phyloP scores from a whole-genome alignment of 495 filamentous ascomycete genomes.

The Neurospora cerealis region DNA sequence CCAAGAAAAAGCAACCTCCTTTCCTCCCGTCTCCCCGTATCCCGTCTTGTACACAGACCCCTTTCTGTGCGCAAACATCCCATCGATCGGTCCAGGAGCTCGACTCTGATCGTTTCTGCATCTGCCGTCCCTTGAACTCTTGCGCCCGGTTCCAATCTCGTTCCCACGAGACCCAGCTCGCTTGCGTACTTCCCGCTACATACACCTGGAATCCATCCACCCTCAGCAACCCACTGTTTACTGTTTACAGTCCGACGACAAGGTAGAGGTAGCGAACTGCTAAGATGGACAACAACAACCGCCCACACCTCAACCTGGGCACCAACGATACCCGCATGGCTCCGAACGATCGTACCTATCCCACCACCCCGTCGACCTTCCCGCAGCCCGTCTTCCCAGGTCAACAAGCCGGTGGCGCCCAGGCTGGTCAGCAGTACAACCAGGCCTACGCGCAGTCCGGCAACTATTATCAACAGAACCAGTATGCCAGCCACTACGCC shows the following conservation, averaged over 20 bases:
- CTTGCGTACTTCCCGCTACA: neutral
- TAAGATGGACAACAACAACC: constrained; percentile 47
- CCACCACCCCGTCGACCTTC: constrained; percentile 93
- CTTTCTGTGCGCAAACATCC: neutral
- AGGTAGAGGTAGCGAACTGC: constrained; percentile 2
- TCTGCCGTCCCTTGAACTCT: neutral
- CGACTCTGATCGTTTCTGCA: neutral
- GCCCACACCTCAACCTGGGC: constrained; percentile 63
- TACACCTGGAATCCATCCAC: neutral
- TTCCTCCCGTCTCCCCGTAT: neutral
- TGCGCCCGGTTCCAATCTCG: neutral
- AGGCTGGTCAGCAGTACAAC: constrained; percentile 39
- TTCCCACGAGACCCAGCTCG: neutral
- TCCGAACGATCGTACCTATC: constrained; percentile 72
- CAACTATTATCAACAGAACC: constrained; percentile 24
- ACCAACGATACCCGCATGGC: constrained; percentile 56
- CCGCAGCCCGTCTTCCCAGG: constrained; percentile 69
- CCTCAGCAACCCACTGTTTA: neutral
- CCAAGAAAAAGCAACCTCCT: constrained; percentile 11
- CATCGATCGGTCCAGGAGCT: neutral
- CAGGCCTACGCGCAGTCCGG: constrained; percentile 14
- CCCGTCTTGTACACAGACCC: neutral
- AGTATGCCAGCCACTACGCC: constrained; percentile 25
- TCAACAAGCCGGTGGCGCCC: constrained; percentile 12
- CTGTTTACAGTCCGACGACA: neutral